Conservation (phyloP, 2,329 filamentous ascomycete genomes). For the Talaromyces sp. region DNA sequence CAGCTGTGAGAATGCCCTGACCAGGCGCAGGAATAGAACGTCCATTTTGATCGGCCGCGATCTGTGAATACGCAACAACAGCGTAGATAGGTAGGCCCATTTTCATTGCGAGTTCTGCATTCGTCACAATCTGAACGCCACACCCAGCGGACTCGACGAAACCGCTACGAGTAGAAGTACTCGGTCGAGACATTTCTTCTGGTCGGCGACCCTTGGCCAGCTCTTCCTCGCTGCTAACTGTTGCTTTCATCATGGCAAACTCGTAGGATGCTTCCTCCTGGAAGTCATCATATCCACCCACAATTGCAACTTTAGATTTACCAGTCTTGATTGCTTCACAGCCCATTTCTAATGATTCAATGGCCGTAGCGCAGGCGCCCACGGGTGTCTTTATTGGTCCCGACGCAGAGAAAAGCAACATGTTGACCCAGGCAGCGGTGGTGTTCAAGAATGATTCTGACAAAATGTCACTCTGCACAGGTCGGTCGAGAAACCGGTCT, state of each 20-base stretch:
- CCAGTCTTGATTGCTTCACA: slow-evolving; percentile 98
- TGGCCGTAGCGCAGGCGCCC: slow-evolving; percentile 92
- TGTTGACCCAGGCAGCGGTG: slow-evolving; percentile 99
- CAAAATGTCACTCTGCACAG: slow-evolving; percentile 95
- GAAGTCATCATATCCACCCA: slow-evolving; percentile 98
- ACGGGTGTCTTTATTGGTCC: slow-evolving; percentile 98
- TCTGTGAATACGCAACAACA: slow-evolving; percentile 86
- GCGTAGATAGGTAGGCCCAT: slow-evolving; percentile 66
- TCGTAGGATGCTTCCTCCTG: slow-evolving; percentile 98
- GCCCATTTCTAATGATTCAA: slow-evolving; percentile 95
- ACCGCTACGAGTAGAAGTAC: slow-evolving; percentile 90
- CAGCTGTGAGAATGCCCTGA: slow-evolving; percentile 73
- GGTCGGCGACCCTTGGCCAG: slow-evolving; percentile 92
- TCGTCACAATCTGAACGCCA: slow-evolving; percentile 43
- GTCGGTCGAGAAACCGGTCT: slow-evolving; percentile 92
- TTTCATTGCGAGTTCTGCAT: slow-evolving; percentile 5
- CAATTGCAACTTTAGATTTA: slow-evolving; percentile 79
- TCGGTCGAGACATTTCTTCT: slow-evolving; percentile 89
- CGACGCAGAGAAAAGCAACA: slow-evolving; percentile 93
- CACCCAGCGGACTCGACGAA: slow-evolving; percentile 99
- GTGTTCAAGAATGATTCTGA: slow-evolving; percentile 99
- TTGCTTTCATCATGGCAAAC: slow-evolving; percentile 99
- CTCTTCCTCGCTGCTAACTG: slow-evolving; percentile 94
- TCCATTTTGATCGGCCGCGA: slow-evolving; percentile 97
- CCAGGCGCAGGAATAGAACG: slow-evolving; percentile 96